Conservation (phyloP, 768 basidiomycete genomes). For the Boletus rubescentipes region DNA sequence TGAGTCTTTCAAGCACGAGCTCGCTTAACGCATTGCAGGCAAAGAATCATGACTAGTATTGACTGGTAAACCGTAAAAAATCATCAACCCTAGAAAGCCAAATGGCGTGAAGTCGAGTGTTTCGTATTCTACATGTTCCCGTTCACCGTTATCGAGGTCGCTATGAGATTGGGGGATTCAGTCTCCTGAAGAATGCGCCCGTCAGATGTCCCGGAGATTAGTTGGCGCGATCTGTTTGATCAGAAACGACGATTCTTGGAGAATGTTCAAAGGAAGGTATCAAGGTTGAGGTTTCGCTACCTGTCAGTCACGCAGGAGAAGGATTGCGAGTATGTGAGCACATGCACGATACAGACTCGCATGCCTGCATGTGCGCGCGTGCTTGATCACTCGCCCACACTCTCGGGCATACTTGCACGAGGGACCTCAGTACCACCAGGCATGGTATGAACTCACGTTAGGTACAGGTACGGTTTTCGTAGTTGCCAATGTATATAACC, state of each 20-base stretch:
- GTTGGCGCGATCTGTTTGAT: conserved; percentile 81
- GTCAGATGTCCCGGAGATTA: conserved; percentile 87
- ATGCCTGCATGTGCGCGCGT: too few species aligned
- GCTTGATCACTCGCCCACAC: too few species aligned
- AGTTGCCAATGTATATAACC: too few species aligned
- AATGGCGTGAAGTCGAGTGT: conserved; percentile 99
- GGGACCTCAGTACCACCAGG: too few species aligned
- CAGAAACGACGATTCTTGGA: conserved; percentile 87
- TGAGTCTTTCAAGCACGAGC: conserved; percentile 77
- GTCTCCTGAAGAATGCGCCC: conserved; percentile 96
- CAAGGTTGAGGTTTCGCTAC: conserved; percentile 89
- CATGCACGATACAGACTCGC: too few species aligned
- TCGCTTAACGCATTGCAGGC: conserved; percentile 96
- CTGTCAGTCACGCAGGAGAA: conserved; percentile 90
- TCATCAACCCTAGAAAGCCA: conserved; percentile 80
- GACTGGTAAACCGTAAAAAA: conserved; percentile 64
- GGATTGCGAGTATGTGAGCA: conserved; percentile 77
- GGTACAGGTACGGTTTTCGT: too few species aligned
- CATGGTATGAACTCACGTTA: too few species aligned
- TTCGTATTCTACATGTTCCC: conserved; percentile 99
- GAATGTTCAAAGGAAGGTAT: conserved; percentile 60
- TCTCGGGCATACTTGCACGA: too few species aligned
- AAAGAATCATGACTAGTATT: conserved; percentile 95
- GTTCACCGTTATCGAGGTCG: conserved; percentile 88
- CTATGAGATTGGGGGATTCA: conserved; percentile 88